phyloP scores from a whole-genome alignment of 805 yeast genomes.

The Kuraishia floccosa region DNA sequence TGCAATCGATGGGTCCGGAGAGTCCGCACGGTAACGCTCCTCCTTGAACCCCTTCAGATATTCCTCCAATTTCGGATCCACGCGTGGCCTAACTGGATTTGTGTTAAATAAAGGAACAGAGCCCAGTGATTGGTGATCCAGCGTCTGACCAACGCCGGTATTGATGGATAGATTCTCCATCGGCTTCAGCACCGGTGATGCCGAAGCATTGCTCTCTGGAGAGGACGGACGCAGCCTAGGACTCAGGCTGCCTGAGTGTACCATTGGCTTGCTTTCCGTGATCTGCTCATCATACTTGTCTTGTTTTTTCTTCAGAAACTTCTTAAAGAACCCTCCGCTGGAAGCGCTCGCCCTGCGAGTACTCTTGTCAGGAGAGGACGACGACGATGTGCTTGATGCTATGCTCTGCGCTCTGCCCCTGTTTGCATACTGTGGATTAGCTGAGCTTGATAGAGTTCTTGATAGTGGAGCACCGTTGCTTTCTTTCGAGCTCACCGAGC shows the following conservation, averaged over 20 bases:
- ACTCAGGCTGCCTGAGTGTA: too few relatives aligned
- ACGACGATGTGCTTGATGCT: too few relatives aligned
- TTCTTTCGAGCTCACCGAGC: too few relatives aligned
- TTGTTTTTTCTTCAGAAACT: slow-evolving; percentile 13
- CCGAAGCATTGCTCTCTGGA: background rate
- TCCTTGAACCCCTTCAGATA: slow-evolving; percentile 24
- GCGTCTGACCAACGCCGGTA: background rate
- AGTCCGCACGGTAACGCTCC: too few relatives aligned
- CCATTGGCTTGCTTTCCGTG: too few relatives aligned
- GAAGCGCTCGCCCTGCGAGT: background rate
- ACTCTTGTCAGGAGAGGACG: too few relatives aligned
- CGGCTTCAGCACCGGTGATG: background rate
- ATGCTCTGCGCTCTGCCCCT: background rate
- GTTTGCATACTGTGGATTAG: background rate
- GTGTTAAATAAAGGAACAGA: background rate
- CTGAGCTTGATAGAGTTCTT: background rate
- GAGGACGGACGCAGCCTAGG: background rate
- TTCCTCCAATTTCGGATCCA: slow-evolving; percentile 35
- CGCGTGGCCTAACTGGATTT: slow-evolving; percentile 3
- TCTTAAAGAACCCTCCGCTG: slow-evolving; percentile 13
- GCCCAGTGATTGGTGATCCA: background rate
- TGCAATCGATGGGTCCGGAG: too few relatives aligned
- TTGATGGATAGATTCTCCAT: background rate
- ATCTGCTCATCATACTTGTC: too few relatives aligned
- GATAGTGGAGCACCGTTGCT: too few relatives aligned